phyloP scores from a whole-genome alignment of 306 rosid genomes.

The Prunus dulcis region DNA sequence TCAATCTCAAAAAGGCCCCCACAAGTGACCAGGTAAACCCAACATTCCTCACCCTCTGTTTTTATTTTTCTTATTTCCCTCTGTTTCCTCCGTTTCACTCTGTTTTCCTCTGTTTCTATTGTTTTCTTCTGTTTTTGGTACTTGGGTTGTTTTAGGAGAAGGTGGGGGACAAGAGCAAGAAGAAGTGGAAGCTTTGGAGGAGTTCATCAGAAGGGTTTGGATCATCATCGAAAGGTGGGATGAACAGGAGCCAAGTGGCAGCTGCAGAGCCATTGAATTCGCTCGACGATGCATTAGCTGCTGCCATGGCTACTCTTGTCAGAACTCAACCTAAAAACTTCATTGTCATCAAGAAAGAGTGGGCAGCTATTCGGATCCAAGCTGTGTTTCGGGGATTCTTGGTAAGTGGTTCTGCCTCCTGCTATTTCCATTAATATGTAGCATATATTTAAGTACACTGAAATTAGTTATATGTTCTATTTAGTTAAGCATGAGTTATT shows the following conservation, averaged over 20 bases:
- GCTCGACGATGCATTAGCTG: slow-evolving; percentile 45
- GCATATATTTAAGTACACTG: not conserved
- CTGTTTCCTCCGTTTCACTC: not conserved
- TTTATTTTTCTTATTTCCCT: not conserved
- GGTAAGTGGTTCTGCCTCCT: slow-evolving; percentile 30
- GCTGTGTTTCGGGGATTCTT: slow-evolving; percentile 71
- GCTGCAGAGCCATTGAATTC: slow-evolving; percentile 30
- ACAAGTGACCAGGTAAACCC: slow-evolving; percentile 44
- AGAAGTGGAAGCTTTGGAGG: slow-evolving; percentile 87
- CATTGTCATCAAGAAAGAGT: slow-evolving; percentile 54
- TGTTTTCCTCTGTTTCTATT: slow-evolving; percentile 2
- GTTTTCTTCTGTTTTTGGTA: not conserved
- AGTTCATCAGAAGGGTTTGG: slow-evolving; percentile 61
- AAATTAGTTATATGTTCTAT: not conserved
- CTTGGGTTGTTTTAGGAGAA: slow-evolving; percentile 36
- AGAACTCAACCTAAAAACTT: slow-evolving; percentile 71
- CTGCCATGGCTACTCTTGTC: slow-evolving; percentile 71
- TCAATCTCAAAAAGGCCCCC: slow-evolving; percentile 47
- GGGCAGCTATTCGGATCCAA: slow-evolving; percentile 87
- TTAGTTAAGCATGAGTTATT: too few species aligned
- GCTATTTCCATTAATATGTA: not conserved
- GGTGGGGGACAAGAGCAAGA: slow-evolving; percentile 54
- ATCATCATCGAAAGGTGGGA: slow-evolving; percentile 15
- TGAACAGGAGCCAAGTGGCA: slow-evolving; percentile 34
- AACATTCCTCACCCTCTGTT: not conserved